Evolutionary conservation across 192 early-diverging fungal species (phyloP), one percentile per base, ranked within the genome.

Genomic region (Coemansia biformis): DNA sequence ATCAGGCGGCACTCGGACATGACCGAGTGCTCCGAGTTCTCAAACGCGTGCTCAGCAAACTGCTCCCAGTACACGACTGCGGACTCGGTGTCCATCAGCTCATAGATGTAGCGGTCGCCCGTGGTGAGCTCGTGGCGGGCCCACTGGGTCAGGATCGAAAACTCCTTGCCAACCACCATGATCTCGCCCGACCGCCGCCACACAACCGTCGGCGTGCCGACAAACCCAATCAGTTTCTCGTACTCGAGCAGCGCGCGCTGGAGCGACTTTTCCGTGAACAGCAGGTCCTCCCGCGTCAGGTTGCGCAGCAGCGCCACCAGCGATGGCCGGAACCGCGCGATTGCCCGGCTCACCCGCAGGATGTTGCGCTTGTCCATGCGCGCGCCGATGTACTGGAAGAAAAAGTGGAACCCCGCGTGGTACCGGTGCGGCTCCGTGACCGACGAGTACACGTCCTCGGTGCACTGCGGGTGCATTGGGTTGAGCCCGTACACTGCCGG

Each of bases 141-240:
- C 93, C 93, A 97, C 59, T 88, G 82, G 5, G 93, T 97, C 54
- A 97, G 59, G 16, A 97, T 76, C 8, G 88, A 90, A 55, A 97
- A 97, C 59, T 97, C 93, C 61, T 94, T 97, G 41, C 93, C 93
- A 6, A 97, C 93, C 31, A 97, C 64, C 7, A 84, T 88, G 51
- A 97, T 92, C 70, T 97, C 92, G 33, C 93, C 93, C 2, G 90
- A 91, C n/a, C 93, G 81, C 29, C 93, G 85, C 93, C 93, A 97
- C 22, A 97, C 88, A 10, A 94, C 91, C 5, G 91, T 93, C 5
- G 93, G 93, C 19, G 93, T 97, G 33, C 93, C 93, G 16, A 92
- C 92, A 45, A 86, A 94, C 5, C 83, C 85, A 40, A 97, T 92
- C n/a, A 97, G 68, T 57, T 97, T 93, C 59, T 94, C 92, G 49